Conservation (phyloP, 306 rosid genomes). For the Vigna angularis region DNA sequence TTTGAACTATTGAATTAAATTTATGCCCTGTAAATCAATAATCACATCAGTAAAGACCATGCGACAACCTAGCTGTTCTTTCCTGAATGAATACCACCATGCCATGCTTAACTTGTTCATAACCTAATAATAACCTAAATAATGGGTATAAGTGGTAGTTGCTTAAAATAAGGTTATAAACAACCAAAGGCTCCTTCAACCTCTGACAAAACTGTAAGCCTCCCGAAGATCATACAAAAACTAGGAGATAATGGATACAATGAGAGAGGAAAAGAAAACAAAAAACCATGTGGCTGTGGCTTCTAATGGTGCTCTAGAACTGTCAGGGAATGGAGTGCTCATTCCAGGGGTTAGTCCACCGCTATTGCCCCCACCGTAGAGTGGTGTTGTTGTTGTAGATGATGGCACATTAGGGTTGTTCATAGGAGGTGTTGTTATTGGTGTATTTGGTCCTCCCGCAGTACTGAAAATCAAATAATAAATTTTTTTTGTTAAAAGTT, state of each 20-base stretch:
- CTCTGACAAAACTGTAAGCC: constrained; percentile 81
- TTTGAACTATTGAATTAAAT: constrained; percentile 48
- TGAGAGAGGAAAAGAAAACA: constrained; percentile 29
- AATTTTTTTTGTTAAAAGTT: constrained; percentile 23
- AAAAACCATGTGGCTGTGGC: constrained; percentile 35
- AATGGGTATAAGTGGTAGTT: constrained; percentile 17
- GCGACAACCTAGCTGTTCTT: constrained; percentile 40
- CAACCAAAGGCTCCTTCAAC: constrained; percentile 46
- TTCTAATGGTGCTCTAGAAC: constrained; percentile 49
- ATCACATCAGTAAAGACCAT: constrained; percentile 13
- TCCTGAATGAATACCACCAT: constrained; percentile 28
- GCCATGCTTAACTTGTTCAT: constrained; percentile 46
- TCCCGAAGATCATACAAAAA: constrained; percentile 43
- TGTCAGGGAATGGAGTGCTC: constrained; percentile 57
- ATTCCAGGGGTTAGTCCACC: constrained; percentile 56
- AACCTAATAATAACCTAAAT: constrained; percentile 44
- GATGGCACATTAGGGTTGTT: constrained; percentile 55
- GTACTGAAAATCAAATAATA: constrained; percentile 53
- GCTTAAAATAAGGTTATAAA: constrained; percentile 46
- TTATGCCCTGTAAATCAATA: constrained; percentile 46
- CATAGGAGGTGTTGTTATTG: constrained; percentile 52
- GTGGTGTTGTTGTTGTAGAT: constrained; percentile 52
- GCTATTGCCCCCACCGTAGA: constrained; percentile 46
- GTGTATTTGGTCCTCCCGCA: constrained; percentile 75
- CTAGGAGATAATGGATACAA: constrained; percentile 42